Evolutionary conservation across 768 basidiomycete species (phyloP), one percentile per base, ranked within the genome.

Genomic region (Stropharia rugosoannulata): DNA sequence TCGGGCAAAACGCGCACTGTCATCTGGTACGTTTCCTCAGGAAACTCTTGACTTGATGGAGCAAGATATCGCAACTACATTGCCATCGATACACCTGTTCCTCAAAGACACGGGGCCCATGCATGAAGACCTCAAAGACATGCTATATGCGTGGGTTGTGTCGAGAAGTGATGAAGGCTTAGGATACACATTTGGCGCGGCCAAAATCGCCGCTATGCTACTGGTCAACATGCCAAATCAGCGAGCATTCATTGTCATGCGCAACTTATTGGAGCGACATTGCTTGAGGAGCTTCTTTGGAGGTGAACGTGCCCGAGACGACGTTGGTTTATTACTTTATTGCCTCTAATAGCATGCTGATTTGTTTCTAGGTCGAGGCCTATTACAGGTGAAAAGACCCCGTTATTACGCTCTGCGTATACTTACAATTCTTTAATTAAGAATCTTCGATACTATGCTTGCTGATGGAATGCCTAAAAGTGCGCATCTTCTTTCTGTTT

Each of bases 391-490:
- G 64, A 66, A 51, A 56, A 58, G 41, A 29, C 37, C 43, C 45
- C 43, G 36, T 19, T 59, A 52, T 35, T 10, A n/a, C 56, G 55
- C 16, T 44, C 32, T 12, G 11, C 36, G 39, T 43, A 53, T 57
- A 47, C 53, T 63, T 51, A 59, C 51, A 32, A 3, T 49, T 37
- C 37, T 39, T 35, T 22, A 32, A 19, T 18, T 27, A 63, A 94
- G 92, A 63, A 94, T 95, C 65, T 96, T 96, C 60, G 94, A 95
- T 66, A 95, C 94, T 0, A 69, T 95, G 19, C 78, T 95, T 29
- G 94, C 94, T 15, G 94, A 96, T 68, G 85, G 87, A 27, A 94
- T 96, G 93, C 94, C 94, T 1, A 94, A 94, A 72, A 87, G 93
- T 19, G 13, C n/a, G 15, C 22, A 39, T 47, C 40, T 10, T 12